A percentile compares a stretch with the other conserved stretches of the same genome.
Evolutionary conservation across 2,329 filamentous ascomycete genomes (phyloP).

Genomic region (Pyrenochaeta sp.): DNA sequence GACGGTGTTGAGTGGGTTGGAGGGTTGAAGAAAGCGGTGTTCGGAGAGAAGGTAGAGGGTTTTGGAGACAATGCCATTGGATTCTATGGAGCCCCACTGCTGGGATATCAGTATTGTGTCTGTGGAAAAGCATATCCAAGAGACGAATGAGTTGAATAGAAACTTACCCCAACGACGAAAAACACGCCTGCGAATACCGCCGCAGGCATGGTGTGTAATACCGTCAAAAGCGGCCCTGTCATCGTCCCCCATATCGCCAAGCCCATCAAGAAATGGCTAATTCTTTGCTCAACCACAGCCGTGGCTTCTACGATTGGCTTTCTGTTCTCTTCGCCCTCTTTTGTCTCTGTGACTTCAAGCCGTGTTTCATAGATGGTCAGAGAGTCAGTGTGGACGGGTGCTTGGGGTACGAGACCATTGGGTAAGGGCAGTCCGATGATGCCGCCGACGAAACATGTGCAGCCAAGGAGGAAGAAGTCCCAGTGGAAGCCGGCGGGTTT

Average conservation of each 20-base stretch:
- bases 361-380: constrained; percentile 52
- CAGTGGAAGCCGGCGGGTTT: constrained; percentile 66
- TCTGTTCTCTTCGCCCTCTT: constrained; percentile 54
- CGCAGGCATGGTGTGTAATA: constrained; percentile 61
- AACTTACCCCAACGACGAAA: constrained; percentile 61
- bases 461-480: constrained; percentile 66
- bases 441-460: constrained; percentile 61
- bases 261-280: constrained; percentile 63
- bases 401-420: constrained; percentile 64
- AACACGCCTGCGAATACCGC: constrained; percentile 64
- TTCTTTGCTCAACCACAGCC: constrained; percentile 61
- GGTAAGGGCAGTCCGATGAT: constrained; percentile 63
- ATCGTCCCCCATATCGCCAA: constrained; percentile 63
- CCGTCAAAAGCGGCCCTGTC: constrained; percentile 61
- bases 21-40: constrained; percentile 56
- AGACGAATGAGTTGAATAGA: neutral
- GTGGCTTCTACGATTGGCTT: constrained; percentile 55
- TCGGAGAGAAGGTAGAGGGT: constrained; percentile 58
- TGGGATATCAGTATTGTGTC: neutral
- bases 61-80: constrained; percentile 61
- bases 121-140: neutral
- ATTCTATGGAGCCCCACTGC: constrained; percentile 54
- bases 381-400: constrained; percentile 65
- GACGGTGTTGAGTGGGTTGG: constrained; percentile 56
- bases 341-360: constrained; percentile 49